These are phyloP conservation scores for Phalaenopsis equestris DNA, from an alignment of 106 monocot species.

Conservation along the genomic window DNA sequence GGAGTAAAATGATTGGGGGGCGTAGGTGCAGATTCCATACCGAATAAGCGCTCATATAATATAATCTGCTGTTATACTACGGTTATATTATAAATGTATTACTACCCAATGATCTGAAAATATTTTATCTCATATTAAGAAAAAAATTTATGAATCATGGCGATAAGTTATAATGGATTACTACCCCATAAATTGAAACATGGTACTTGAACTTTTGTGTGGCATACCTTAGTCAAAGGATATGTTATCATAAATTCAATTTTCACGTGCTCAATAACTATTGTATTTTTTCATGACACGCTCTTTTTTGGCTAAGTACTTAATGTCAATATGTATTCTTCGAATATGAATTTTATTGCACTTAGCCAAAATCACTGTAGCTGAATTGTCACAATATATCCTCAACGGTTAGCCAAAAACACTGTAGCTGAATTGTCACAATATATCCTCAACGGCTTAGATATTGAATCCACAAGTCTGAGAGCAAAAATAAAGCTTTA, in stretches of 20 bases:
- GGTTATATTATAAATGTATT: too few species aligned
- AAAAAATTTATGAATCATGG: too few species aligned
- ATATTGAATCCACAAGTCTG: conserved; percentile 8
- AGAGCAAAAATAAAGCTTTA: not conserved
- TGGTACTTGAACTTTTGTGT: too few species aligned
- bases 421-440: conserved; percentile 10
- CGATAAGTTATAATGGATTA: too few species aligned
- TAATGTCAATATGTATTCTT: conserved; percentile 14
- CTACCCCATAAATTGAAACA: too few species aligned
- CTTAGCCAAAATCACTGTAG: conserved; percentile 3
- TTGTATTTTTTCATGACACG: not conserved
- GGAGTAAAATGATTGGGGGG: too few species aligned
- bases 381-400: conserved; percentile 11
- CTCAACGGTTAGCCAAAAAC: not conserved
- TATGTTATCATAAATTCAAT: not conserved
- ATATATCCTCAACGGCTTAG: not conserved
- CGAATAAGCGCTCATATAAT: too few species aligned
- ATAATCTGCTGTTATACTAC: too few species aligned
- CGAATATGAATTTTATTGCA: conserved; percentile 11
- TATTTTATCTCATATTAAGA: too few species aligned
- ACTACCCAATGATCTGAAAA: too few species aligned
- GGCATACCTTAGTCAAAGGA: too few species aligned
- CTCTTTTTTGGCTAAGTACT: conserved; percentile 10
- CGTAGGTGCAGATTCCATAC: too few species aligned
- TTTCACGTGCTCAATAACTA: conserved; percentile 1